Base-by-base conservation (phyloP, 441 rosid species). In the Croton laevigatus region DNA sequence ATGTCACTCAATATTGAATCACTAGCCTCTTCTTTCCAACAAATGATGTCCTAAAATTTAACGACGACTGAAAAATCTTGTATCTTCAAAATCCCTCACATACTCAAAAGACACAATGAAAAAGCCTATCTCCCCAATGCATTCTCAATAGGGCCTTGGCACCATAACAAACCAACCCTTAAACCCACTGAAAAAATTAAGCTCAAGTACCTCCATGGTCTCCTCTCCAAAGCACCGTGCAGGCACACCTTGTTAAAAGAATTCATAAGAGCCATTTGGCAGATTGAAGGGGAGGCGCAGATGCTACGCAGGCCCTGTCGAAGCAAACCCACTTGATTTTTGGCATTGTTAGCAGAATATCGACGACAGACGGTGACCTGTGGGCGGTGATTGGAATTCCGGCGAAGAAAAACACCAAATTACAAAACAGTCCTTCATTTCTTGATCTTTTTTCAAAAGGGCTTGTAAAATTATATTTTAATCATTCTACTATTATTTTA, bases 91-190 rank as follows among this genome's bases (percentile, higher is more conserved):
- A 59, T 51, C 14, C 82, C 84, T 5, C 6, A 19, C 10, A 73
- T 76, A 6, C 77, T 80, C 27, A 48, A 5, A 9, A 61, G 80
- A 63, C 86, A 78, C 68, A 80, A 78, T 13, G 20, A 66, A 8
- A 10, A 19, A 16, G 84, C 86, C 1, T 83, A 71, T 44, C 5
- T 40, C 52, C 84, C 84, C 14, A 68, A 63, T 40, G 78, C 76
- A 19, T 80, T 80, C 38, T 77, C 83, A 2, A 65, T 82, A 1
- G 83, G 83, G 6, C 81, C 81, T 2, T 71, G 70, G 14, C 70
- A 74, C 71, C 72, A 63, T 48, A 38, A 60, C 37, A 20, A 62
- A 13, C n/a, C 44, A 1, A 17, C 32, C 38, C 65, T 74, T n/a
- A 42, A 12, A 23, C n/a, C 52, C 3, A 70, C 82, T 0, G 63